phyloP scores from a whole-genome alignment of 2,329 filamentous ascomycete genomes.

The Falciphora oryzae region DNA sequence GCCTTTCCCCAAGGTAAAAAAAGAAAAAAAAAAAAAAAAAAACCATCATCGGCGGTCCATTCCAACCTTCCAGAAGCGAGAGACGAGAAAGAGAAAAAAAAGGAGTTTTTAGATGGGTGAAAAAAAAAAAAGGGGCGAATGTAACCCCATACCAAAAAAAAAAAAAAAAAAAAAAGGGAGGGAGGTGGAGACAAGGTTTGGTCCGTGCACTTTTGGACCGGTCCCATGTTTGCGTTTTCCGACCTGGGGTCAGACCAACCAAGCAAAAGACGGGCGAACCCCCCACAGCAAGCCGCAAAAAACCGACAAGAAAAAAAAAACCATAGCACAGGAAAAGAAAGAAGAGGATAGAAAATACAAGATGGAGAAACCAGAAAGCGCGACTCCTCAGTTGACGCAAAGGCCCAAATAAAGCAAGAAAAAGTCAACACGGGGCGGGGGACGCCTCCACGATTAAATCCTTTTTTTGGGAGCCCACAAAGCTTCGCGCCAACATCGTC shows the following conservation, averaged over 20 bases:
- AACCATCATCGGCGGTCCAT: not conserved
- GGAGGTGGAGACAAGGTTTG: conserved; percentile 1
- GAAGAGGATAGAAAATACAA: not conserved
- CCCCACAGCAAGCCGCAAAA: not conserved
- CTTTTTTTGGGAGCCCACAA: too few species aligned
- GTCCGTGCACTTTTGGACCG: not conserved
- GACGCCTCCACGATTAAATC: too few species aligned
- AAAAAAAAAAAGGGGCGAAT: too few species aligned
- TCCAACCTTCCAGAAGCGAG: not conserved
- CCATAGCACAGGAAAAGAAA: not conserved
- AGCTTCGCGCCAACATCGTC: too few species aligned
- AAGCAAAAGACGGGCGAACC: not conserved
- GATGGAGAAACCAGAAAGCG: too few species aligned
- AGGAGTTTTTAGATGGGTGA: too few species aligned
- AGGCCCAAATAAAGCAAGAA: too few species aligned
- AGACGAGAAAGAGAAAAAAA: not conserved
- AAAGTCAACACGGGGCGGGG: too few species aligned
- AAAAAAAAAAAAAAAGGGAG: not conserved
- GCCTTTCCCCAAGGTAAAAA: too few species aligned
- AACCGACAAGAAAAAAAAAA: not conserved
- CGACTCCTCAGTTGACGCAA: too few species aligned
- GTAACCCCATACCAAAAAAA: not conserved
- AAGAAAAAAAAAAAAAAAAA: too few species aligned
- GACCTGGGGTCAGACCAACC: not conserved
- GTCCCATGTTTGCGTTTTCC: not conserved